Evolutionary conservation across 129 eudicot genomes (phyloP).

Genomic region (Flaveria trinervia): DNA sequence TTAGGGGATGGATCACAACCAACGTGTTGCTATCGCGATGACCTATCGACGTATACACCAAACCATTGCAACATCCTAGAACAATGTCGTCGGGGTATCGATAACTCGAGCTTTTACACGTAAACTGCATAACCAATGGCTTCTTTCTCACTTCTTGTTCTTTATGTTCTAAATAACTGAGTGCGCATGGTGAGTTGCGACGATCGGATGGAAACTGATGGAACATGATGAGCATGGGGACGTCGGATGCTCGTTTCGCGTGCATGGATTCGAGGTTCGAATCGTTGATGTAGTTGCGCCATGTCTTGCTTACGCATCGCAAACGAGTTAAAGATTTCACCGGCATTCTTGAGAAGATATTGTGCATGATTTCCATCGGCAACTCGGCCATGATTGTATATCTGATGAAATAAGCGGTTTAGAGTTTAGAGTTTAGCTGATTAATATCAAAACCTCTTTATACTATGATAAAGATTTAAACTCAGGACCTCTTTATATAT

Average conservation of each 20-base stretch:
- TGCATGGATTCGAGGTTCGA: background rate
- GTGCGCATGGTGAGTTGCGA: background rate
- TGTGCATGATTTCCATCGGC: background rate
- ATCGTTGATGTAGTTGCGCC: background rate
- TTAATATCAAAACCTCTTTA: too few species aligned
- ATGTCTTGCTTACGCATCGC: background rate
- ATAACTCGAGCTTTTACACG: too few species aligned
- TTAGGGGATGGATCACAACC: slow-evolving; percentile 11
- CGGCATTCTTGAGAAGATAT: slow-evolving; percentile 16
- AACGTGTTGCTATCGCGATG: background rate
- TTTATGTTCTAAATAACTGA: background rate
- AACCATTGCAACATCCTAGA: slow-evolving; percentile 16
- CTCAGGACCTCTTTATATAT: too few species aligned
- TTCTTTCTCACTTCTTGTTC: background rate
- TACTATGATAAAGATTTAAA: too few species aligned
- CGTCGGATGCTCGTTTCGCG: background rate
- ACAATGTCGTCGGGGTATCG: background rate
- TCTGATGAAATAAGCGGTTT: background rate
- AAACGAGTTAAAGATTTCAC: slow-evolving; percentile 7
- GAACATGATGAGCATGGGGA: background rate
- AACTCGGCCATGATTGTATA: background rate
- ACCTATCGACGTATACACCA: background rate
- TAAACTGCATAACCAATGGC: background rate
- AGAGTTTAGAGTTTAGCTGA: background rate
- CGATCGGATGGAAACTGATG: background rate